Conservation (phyloP, 2,329 filamentous ascomycete genomes). For the Curvularia spicifera region DNA sequence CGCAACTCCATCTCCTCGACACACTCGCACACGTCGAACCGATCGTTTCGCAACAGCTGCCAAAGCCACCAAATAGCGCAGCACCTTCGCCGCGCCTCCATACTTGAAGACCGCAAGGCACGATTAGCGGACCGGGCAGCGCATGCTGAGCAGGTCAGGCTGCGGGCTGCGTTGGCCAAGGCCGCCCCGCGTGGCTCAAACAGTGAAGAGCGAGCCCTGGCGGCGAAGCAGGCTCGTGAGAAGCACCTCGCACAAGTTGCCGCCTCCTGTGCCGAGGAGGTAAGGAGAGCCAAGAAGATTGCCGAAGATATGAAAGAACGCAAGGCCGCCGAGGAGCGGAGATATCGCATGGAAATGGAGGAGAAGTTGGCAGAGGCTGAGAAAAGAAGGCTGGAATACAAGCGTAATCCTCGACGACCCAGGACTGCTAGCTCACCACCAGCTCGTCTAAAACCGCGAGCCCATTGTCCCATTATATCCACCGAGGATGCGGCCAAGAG, state of each 20-base stretch:
- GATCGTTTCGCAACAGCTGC: constrained; percentile 60
- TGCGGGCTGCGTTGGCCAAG: constrained; percentile 76
- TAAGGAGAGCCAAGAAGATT: constrained; percentile 81
- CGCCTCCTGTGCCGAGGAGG: constrained; percentile 80
- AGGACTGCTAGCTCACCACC: constrained; percentile 61
- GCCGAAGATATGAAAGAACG: constrained; percentile 82
- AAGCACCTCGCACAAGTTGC: constrained; percentile 83
- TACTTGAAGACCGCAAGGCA: constrained; percentile 80
- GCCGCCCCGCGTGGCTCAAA: constrained; percentile 69
- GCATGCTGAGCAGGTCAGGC: constrained; percentile 81
- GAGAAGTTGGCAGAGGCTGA: constrained; percentile 81
- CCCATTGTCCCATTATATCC: constrained; percentile 52
- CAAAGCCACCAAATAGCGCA: constrained; percentile 81
- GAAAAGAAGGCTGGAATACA: constrained; percentile 65
- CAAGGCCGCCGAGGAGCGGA: constrained; percentile 74
- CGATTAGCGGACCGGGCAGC: constrained; percentile 79
- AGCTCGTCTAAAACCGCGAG: constrained; percentile 50
- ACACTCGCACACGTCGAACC: constrained; percentile 72
- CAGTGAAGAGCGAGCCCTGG: constrained; percentile 77
- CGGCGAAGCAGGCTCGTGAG: constrained; percentile 78
- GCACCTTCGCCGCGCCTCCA: constrained; percentile 78
- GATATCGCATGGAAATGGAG: constrained; percentile 76
- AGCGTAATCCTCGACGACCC: constrained; percentile 63
- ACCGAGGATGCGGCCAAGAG: constrained; percentile 67
- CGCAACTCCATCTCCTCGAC: constrained; percentile 80